Evolutionary conservation across 306 rosid genomes (phyloP), one percentile per base, ranked within the genome.

Genomic region (Castanopsis chinensis): DNA sequence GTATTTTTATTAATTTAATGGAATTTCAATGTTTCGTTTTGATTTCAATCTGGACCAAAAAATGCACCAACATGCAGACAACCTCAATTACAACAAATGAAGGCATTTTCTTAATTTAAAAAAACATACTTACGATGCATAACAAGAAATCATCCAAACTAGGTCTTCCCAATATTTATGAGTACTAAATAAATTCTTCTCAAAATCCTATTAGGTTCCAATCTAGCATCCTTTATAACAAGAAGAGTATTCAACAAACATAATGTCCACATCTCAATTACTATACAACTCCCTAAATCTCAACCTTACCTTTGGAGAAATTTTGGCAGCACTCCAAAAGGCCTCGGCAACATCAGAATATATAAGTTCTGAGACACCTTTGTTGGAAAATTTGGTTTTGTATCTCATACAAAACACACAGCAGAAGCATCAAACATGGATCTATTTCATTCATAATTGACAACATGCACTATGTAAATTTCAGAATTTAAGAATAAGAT

Each of bases 301-400:
- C 68, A 85, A 77, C 74, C 94, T 88, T 80, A 95, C 99, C 99
- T 93, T 95, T 59, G 99, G 82, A 69, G 96, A 91, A 78, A 91
- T 89, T 87, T 90, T 92, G 72, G 91, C 96, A 60, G 94, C 83
- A 65, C 84, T 76, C 97, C 87, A 95, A 78, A 95, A 93, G 70
- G 91, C 97, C 85, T 91, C 90, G 61, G 97, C 98, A 76, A 95
- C 89, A 61, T 95, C 98, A 76, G 97, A 81, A 82, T 97, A 96
- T 97, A 93, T 95, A 81, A 93, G 98, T 87, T 91, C 97, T 54
- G 97, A 80, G 41, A 89, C 80, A 69, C 94, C 97, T 89, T 89
- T 82, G 60, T 85, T 90, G 5, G 94, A 85, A 60, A 83, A 74
- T 81, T 91, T 91, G 68, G 77, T 82, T 75, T 91, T n/a, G n/a